Base-by-base conservation (phyloP, 2,329 filamentous ascomycete genomes). In the Dryadomyces quercus-mongolicae region DNA sequence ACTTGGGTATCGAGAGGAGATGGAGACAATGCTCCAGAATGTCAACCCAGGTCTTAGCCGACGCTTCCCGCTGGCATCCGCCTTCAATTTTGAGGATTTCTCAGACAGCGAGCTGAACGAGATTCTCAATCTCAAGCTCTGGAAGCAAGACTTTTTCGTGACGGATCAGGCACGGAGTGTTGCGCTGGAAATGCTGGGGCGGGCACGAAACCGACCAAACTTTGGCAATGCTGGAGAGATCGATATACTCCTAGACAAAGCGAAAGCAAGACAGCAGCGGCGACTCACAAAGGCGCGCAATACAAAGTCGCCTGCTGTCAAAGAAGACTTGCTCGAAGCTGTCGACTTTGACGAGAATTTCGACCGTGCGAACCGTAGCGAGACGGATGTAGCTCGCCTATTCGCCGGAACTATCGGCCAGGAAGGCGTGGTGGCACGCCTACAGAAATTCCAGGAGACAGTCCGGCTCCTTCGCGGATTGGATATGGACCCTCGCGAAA, bases 191-290 rank as follows among this genome's bases (percentile, higher is more conserved):
- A 70, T 84, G n/a, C 70, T 91, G 0, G 67, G 68, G 6, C 74
- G 82, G 5, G 75, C 77, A 1, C 76, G 84, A 0, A 84, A 84
- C 58, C 72, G 78, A 0, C 76, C 76, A 0, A 77, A 85, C 58
- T 88, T 87, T 63, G 80, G 86, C 1, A 91, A 92, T 60, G 85
- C 80, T 0, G 80, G 85, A 0, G 85, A 88, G 58, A 78, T 93
- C 18, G 84, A 92, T 49, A 85, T 77, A n/a, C 63, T 88, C 0
- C 69, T 88, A 0, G 72, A 79, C 51, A 63, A 64, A 1, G 78
- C 83, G 0, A 86, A 85, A 56, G 56, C 57, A 3, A 60, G 62
- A 0, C 65, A 70, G 36, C 66, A 70, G 52, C 57, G 55, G 10
- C 59, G 68, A 1, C 20, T 64, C 62, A 0, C 57, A 59, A 0